Percentiles rank a stretch among this genome's conserved stretches.
Conservation (phyloP, 805 yeast species). For the Yarrowia divulgata region DNA sequence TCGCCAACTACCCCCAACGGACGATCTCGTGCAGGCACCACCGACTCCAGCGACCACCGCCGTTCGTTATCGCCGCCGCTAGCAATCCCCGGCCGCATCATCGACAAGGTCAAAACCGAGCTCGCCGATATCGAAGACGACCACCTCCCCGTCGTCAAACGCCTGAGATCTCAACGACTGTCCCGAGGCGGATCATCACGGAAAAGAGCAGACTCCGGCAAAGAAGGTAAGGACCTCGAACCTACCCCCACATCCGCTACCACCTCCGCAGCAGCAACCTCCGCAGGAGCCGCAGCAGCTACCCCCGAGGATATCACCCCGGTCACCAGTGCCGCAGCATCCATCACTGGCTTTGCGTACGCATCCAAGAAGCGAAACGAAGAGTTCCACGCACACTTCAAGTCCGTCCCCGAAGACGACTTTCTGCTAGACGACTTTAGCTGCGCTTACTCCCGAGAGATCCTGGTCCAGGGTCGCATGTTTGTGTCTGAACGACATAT, state of each 20-base stretch:
- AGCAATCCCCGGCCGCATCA: conserved; percentile 12
- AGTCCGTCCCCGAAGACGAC: conserved; percentile 71
- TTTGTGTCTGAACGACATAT: conserved; percentile 79
- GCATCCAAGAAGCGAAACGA: conserved; percentile 58
- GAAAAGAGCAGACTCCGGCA: conserved; percentile 16
- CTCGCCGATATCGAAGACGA: conserved; percentile 25
- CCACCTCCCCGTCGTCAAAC: conserved; percentile 34
- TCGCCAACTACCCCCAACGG: conserved; percentile 16
- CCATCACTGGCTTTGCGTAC: conserved; percentile 39
- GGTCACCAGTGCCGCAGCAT: conserved; percentile 10
- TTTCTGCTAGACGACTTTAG: conserved; percentile 83
- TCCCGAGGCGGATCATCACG: conserved; percentile 5
- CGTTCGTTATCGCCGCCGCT: conserved; percentile 29
- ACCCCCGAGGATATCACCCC: conserved; percentile 21
- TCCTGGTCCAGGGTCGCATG: conserved; percentile 83
- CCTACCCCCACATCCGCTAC: conserved; percentile 11
- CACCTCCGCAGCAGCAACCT: background rate
- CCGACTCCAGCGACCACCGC: conserved; percentile 1
- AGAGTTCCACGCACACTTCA: conserved; percentile 81
- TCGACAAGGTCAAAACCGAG: conserved; percentile 34
- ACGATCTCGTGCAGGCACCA: conserved; percentile 20
- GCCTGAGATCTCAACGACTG: background rate
- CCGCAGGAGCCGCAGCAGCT: background rate
- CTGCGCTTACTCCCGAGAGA: conserved; percentile 89
- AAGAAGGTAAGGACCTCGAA: background rate